Base-by-base conservation (phyloP, 805 yeast genomes). In the Tetrapisispora fleetii region DNA sequence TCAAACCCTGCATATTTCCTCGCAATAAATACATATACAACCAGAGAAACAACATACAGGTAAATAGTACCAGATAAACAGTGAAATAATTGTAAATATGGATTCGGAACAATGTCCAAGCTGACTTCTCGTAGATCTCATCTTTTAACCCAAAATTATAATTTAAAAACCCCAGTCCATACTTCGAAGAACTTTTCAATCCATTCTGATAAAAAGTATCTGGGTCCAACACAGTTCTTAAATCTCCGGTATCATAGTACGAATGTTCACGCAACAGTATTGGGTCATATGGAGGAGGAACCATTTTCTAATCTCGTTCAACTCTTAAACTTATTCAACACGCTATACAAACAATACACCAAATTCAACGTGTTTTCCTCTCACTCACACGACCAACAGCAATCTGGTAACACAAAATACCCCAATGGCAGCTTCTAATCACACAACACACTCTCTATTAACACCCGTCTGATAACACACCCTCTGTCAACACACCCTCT, bases 261-360 rank as follows among this genome's bases (percentile, higher is more conserved):
- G 64, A 58, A 48, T 69, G 72, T 43, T 69, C 73, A 51, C 69
- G 64, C 13, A 68, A 50, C 22, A 69, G 48, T 11, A 59, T 65
- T 11, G 68, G 60, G 43, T 69, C 73, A n/a, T 57, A 50, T 19
- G 67, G 68, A 17, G 61, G 61, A 21, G 72, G 71, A 41, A 67
- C 60, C 69, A 65, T 64, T 39, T 10, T 37, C 7, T n/a, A 3
- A 17, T 19, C 18, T 37, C 13, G n/a, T 38, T 22, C 28, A 24
- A 24, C 4, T 24, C 8, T 24, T 24, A 8, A 24, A 24, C 28
- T 24, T 24, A 8, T 8, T 8, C 28, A 24, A 24, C 28, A 24
- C 28, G 28, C 8, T 24, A 24, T 8, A 24, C 28, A 4, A 24
- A 24, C 8, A 24, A 4, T 24, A 24, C 28, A 6, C 28, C 8